A percentile compares a stretch with the other conserved stretches of the same genome.
Conservation (phyloP, 2,329 filamentous ascomycete genomes). For the Berkeleyomyces basicola region DNA sequence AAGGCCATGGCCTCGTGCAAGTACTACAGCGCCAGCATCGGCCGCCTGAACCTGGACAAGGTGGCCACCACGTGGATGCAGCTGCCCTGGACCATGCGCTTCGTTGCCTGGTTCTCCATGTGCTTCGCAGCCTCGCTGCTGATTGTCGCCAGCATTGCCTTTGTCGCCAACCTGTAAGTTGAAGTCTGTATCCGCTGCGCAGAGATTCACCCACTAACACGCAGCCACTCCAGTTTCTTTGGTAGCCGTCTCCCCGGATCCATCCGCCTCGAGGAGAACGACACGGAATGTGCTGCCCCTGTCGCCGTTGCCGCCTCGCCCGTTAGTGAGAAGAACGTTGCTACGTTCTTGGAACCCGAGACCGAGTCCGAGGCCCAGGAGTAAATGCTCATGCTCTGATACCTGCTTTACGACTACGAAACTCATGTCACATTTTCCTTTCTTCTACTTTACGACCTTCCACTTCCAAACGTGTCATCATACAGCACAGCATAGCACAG, state of each 20-base stretch:
- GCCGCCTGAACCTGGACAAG: neutral
- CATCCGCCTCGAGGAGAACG: slow-evolving; percentile 8
- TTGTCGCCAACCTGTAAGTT: slow-evolving; percentile 8
- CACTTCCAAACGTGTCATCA: neutral
- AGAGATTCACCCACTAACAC: neutral
- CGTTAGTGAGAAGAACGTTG: neutral
- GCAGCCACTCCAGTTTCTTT: neutral
- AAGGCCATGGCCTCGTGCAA: neutral
- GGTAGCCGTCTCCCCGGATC: neutral
- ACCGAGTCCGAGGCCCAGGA: neutral
- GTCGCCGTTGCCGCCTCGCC: neutral
- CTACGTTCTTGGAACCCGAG: neutral
- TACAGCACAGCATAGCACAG: neutral
- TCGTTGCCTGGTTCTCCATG: slow-evolving; percentile 8
- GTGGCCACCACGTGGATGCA: slow-evolving; percentile 6
- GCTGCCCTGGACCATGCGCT: slow-evolving; percentile 7
- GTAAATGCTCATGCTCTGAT: neutral
- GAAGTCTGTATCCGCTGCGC: neutral
- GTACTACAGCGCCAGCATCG: neutral
- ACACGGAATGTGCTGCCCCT: neutral
- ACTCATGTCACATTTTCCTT: neutral
- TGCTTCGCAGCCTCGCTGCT: slow-evolving; percentile 9
- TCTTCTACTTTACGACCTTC: neutral
- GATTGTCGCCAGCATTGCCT: neutral
- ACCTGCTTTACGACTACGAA: neutral